Percentiles rank a stretch among this genome's conserved stretches.
phyloP scores from a whole-genome alignment of 2,329 filamentous ascomycete species.

The Xylaria sp. region DNA sequence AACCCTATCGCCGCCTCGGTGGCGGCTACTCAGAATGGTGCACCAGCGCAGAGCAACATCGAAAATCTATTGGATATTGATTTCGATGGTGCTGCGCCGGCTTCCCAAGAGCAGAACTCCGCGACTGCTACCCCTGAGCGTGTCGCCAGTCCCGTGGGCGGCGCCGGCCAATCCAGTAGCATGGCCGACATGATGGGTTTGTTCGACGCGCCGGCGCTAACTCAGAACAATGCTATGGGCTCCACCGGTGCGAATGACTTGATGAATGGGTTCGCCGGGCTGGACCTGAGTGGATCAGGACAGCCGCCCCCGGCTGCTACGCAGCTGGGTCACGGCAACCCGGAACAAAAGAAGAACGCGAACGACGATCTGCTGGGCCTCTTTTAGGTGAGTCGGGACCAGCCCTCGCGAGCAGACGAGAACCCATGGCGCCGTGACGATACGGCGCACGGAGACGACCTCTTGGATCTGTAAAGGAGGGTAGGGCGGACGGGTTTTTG shows the following conservation, averaged over 20 bases:
- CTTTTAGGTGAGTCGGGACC: conserved; percentile 54
- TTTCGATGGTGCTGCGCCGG: conserved; percentile 91
- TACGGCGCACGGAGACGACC: background rate
- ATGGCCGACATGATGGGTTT: conserved; percentile 75
- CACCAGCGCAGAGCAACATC: conserved; percentile 75
- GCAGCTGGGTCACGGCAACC: conserved; percentile 59
- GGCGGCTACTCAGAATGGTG: conserved; percentile 70
- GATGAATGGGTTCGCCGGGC: conserved; percentile 85
- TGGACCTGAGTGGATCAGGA: conserved; percentile 75
- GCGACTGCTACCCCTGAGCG: conserved; percentile 72
- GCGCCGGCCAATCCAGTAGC: conserved; percentile 53
- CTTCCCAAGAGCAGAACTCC: conserved; percentile 74
- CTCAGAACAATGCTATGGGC: conserved; percentile 56
- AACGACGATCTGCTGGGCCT: conserved; percentile 71
- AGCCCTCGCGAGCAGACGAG: background rate
- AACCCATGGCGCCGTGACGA: conserved; percentile 11
- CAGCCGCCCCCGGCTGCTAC: conserved; percentile 72
- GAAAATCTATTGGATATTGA: conserved; percentile 97
- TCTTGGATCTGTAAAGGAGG: conserved; percentile 29
- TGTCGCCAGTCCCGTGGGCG: conserved; percentile 68
- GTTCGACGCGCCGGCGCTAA: conserved; percentile 72
- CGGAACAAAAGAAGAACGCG: conserved; percentile 52
- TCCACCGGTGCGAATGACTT: conserved; percentile 71
- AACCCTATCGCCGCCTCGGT: conserved; percentile 93
- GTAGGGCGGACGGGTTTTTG: background rate